phyloP scores from a whole-genome alignment of 306 rosid species.

The Rubus idaeus region DNA sequence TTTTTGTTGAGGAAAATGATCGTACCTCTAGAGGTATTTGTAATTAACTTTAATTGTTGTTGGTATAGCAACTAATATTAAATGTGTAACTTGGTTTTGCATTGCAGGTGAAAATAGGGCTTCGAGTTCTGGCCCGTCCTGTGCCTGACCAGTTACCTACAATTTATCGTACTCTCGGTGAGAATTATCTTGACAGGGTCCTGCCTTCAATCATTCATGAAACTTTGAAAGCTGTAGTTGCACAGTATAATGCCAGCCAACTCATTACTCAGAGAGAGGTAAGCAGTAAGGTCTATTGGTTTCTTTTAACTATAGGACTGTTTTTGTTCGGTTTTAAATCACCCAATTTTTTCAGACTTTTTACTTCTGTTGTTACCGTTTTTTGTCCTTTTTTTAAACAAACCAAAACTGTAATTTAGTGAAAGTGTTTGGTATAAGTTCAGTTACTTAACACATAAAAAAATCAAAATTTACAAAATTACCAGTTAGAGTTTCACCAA shows the following conservation, averaged over 20 bases:
- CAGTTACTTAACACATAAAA: no score
- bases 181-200: constrained; percentile 68
- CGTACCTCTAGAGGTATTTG: neutral
- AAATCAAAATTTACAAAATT: no score
- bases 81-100: constrained; percentile 13
- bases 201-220: constrained; percentile 81
- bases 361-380: neutral
- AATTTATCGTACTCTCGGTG: constrained; percentile 69
- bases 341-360: neutral
- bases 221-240: constrained; percentile 88
- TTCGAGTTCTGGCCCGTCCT: constrained; percentile 82
- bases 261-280: constrained; percentile 96
- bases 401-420: neutral
- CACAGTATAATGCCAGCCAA: constrained; percentile 86
- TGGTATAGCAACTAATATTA: neutral
- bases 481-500: no score
- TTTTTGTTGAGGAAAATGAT: neutral
- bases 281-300: constrained; percentile 3
- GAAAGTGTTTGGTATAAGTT: neutral
- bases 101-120: constrained; percentile 70
- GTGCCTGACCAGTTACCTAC: constrained; percentile 65
- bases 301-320: neutral
- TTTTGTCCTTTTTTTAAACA: neutral
- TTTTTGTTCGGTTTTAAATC: neutral
- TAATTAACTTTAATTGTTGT: neutral